Evolutionary conservation across 192 early-diverging fungal genomes (phyloP), one percentile per base, ranked within the genome.

Genomic region (Bifiguratus adelaidae): DNA sequence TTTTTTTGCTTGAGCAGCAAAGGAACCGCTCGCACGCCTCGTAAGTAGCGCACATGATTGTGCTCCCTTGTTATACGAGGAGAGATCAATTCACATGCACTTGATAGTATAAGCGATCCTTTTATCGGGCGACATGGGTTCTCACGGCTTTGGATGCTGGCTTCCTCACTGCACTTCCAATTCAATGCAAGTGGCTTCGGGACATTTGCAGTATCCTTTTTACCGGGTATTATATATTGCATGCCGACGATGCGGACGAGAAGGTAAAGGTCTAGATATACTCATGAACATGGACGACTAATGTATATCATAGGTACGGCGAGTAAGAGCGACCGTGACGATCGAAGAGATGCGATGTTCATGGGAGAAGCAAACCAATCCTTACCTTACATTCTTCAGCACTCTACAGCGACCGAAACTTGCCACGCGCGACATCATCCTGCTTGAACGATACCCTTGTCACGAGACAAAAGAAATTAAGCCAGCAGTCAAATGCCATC

Each of bases 81-180:
- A 49, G 4, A 9, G n/a, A 41, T n/a, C 30, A 13, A 28, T 22
- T 15, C 21, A 35, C 49, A 15, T 20, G 18, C 21, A 13, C 15
- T 16, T 18, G 9, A 11, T 67, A 83, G 71, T 97, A 97, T 67
- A 91, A 83, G 28, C 76, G 81, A 9, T 89, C 77, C 62, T 97
- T 87, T 61, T 95, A 88, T 52, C 78, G 94, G 12, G 88, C 87
- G 9, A 81, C 91, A 0, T 94, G 88, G 84, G 62, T 95, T 26
- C 56, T 91, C 40, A 89, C 88, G 0, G 88, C 85, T 2, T 61
- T 94, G n/a, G 94, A 97, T 49, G 94, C 92, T 2, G 94, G 92
- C 0, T 95, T 93, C 64, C 81, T 91, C 51, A 92, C 89, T 0
- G 87, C 89, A 8, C 88, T 92, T 81, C 54, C 68, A 22, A 68